Evolutionary conservation across 805 yeast species (phyloP), one percentile per base, ranked within the genome.

Genomic region (Lachancea waltii): DNA sequence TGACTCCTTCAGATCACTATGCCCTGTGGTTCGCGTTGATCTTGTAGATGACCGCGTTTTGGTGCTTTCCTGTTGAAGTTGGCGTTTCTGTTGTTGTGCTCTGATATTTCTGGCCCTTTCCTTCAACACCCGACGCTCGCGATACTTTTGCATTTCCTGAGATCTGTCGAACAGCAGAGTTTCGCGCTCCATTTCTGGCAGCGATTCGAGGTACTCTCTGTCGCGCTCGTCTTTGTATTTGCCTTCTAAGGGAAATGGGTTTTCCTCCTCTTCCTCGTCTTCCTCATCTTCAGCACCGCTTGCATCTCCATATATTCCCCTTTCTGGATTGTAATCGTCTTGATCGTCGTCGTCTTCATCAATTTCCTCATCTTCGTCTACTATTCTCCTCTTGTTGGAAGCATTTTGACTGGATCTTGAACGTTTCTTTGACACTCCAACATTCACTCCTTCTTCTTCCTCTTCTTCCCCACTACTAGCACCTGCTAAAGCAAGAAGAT

Each of bases 121-220:
- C 20, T 84, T 86, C 52, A 94, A 76, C 51, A 82, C 79, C 58
- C 75, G 75, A 55, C 86, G 77, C 64, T 92, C 97, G 43, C 84
- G 79, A 63, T 70, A 89, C 48, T 83, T 78, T 60, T 90, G 95
- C 78, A 85, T 75, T 45, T 85, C 94, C 63, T 87, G 96, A 7
- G 85, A 76, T 62, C 99, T 85, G 40, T 90, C 97, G 51, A 85
- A 92, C 40, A 92, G 72, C 40, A 87, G 76, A 50, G 83, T 80
- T 67, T 92, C 98, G 54, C 97, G 81, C 53, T 85, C 85, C 60
- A 92, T 76, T 68, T 92, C 98, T 40, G 90, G 95, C 79, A 92
- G 72, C 1, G 69, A 57, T 33, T 71, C 79, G 53, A 84, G 67
- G 38, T 67, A 61, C 1, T 65, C 77, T 43, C 85, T 73, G 62